Base-by-base conservation (phyloP, 2,329 filamentous ascomycete species). In the Talaromyces amestolkiae region DNA sequence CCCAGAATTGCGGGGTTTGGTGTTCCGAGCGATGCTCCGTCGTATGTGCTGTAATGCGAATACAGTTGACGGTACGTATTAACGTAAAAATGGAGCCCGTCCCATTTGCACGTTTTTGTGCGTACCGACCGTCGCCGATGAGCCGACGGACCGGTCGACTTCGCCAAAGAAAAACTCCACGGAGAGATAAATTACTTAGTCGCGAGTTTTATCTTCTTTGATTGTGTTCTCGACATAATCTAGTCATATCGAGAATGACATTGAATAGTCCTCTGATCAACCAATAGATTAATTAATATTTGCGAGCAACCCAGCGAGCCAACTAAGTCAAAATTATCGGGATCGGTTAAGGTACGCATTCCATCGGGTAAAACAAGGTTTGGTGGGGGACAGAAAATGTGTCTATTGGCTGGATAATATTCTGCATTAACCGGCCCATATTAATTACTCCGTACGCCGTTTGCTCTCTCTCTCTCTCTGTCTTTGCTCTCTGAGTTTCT, bases 291-390 rank as follows among this genome's bases (percentile, higher is more conserved):
- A 43, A 10, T 47, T 53, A n/a, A 15, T 31, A n/a, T 15, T 54
- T 17, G 24, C 24, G 27, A 6, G 24, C 24, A 15, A 31, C n/a
- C 35, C 51, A 33, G 27, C 27, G 27, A 31, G 27, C 27, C 27
- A 31, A 31, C 27, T 31, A 13, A 37, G 35, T 31, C 54, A 43
- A 43, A 24, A 31, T n/a, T 19, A n/a, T 59, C 56, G 56, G 56
- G 56, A 59, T 59, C 56, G 56, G 56, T 31, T 59, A 59, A 45
- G 56, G 56, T 56, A 13, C 31, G 9, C 11, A 37, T 37, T 56
- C 33, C 51, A 22, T 56, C 53, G 53, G 53, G 53, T 56, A 56
- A 39, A 56, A 56, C 53, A 56, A 56, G n/a, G 51, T 54, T 53
- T 56, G 53, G 53, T 6, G 17, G 24, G 24, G n/a, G 15, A 10